A percentile compares a stretch with the other conserved stretches of the same genome.
These are phyloP conservation scores for Scheffersomyces titani DNA, from an alignment of 1,139 yeast species.

Conservation along the genomic window DNA sequence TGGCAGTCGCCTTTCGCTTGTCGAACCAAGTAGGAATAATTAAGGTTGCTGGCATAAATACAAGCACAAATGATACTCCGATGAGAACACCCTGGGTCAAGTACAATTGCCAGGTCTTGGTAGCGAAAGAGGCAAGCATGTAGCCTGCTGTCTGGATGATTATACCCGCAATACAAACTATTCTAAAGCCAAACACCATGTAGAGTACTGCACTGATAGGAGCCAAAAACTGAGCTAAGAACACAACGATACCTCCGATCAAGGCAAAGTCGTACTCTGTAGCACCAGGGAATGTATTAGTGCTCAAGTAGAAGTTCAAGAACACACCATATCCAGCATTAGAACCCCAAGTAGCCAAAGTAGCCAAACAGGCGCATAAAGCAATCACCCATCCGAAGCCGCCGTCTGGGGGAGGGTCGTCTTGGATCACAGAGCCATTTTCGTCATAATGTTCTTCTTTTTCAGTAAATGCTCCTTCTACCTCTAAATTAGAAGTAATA, in stretches of 20 bases:
- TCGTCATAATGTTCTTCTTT: constrained; percentile 10
- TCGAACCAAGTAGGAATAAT: constrained; percentile 67
- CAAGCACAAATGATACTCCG: constrained; percentile 60
- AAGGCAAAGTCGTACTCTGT: constrained; percentile 62
- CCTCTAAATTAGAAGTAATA: neutral
- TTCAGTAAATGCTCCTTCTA: constrained; percentile 1
- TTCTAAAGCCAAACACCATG: constrained; percentile 34
- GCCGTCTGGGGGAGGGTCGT: constrained; percentile 58
- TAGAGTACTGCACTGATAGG: constrained; percentile 48
- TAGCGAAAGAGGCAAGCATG: constrained; percentile 65
- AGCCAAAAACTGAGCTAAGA: constrained; percentile 57
- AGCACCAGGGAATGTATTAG: constrained; percentile 56
- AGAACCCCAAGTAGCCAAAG: constrained; percentile 72
- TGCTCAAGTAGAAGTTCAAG: constrained; percentile 53
- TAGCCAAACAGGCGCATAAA: constrained; percentile 47
- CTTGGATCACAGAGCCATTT: constrained; percentile 7
- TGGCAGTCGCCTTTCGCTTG: constrained; percentile 56
- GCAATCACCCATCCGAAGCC: constrained; percentile 75
- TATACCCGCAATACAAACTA: constrained; percentile 48
- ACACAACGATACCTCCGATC: constrained; percentile 66
- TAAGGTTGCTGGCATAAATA: constrained; percentile 60
- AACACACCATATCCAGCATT: constrained; percentile 72
- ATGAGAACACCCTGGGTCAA: constrained; percentile 68
- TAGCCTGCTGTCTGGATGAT: constrained; percentile 56
- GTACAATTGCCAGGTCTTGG: constrained; percentile 62